A percentile compares a stretch with the other conserved stretches of the same genome.
Conservation (phyloP, 179 eudicot genomes). For the Pouteria campechiana region DNA sequence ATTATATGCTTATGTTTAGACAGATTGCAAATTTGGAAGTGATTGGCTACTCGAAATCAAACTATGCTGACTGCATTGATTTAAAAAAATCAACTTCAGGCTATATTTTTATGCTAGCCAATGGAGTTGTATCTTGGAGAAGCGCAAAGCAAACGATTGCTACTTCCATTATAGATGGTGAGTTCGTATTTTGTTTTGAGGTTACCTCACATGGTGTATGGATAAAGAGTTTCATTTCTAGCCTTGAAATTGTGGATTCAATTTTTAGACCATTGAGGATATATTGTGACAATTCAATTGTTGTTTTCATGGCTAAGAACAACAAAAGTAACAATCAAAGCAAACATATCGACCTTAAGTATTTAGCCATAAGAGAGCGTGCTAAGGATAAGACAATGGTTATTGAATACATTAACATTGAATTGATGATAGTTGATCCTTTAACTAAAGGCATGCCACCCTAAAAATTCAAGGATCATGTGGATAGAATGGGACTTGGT, state of each 20-base stretch:
- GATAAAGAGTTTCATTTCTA: not conserved
- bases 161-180: no score
- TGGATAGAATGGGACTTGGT: no score
- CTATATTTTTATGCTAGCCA: no score
- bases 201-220: not conserved
- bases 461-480: not conserved
- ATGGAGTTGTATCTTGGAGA: not conserved
- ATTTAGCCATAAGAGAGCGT: not conserved
- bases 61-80: no score
- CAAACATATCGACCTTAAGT: not conserved
- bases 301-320: no score
- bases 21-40: no score
- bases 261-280: no score
- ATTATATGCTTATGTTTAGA: not conserved
- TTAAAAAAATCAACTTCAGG: not conserved
- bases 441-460: not conserved
- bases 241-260: no score
- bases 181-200: conserved; percentile 1
- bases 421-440: not conserved
- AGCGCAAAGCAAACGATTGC: not conserved
- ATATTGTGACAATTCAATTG: no score
- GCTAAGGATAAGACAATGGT: not conserved
- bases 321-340: not conserved
- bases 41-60: no score
- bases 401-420: not conserved